Conservation (phyloP, 2,329 filamentous ascomycete genomes). For the Periglandula ipomoeae region DNA sequence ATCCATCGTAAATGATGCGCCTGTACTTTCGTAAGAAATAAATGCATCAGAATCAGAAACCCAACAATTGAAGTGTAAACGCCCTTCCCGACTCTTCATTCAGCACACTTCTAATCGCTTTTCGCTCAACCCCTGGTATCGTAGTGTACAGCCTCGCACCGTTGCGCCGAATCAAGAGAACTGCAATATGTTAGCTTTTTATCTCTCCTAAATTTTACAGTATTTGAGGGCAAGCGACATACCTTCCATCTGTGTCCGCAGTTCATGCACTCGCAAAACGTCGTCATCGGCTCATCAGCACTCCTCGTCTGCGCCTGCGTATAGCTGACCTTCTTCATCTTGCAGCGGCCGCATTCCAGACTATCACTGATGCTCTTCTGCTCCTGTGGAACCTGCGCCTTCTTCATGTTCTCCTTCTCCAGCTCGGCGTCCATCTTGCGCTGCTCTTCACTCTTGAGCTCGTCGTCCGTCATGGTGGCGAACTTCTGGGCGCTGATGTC, state of each 20-base stretch:
- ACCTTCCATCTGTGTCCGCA: constrained; percentile 68
- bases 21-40: background rate
- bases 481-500: constrained; percentile 65
- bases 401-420: constrained; percentile 90
- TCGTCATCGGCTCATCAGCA: constrained; percentile 89
- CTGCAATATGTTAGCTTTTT: background rate
- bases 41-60: background rate
- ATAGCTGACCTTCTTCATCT: constrained; percentile 90
- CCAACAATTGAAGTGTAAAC: background rate
- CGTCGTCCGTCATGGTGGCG: constrained; percentile 79
- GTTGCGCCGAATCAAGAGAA: constrained; percentile 1
- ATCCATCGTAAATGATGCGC: background rate
- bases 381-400: constrained; percentile 86
- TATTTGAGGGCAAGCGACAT: constrained; percentile 21
- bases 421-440: constrained; percentile 66
- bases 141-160: background rate
- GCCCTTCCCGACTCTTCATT: background rate
- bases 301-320: constrained; percentile 90
- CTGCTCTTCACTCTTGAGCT: constrained; percentile 81
- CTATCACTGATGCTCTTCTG: constrained; percentile 85
- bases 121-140: background rate
- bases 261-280: constrained; percentile 62
- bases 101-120: background rate
- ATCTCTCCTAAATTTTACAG: too few species aligned
- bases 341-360: constrained; percentile 85